Evolutionary conservation across 768 basidiomycete genomes (phyloP), one percentile per base, ranked within the genome.

Genomic region (Candolleomyces aberdarensis): DNA sequence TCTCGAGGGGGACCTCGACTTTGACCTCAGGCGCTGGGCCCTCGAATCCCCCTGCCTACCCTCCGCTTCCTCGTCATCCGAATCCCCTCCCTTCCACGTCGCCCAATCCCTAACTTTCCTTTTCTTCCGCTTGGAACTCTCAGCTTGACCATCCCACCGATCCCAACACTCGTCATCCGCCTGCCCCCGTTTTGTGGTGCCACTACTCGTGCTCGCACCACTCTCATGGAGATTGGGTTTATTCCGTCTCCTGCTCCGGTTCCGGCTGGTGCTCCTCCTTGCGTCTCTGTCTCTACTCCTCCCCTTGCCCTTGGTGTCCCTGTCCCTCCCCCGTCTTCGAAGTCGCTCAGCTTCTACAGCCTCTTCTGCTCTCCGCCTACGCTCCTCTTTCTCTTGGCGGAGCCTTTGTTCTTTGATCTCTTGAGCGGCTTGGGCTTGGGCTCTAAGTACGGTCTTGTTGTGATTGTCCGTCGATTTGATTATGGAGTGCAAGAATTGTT

Each of bases 391-490:
- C 69, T 89, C 86, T 62, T 82, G 79, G 61, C 89, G 89, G n/a
- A 86, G 82, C 26, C 85, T 74, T 63, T 87, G 86, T 29, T 75
- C 76, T 60, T 91, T 88, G n/a, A 86, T 76, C 64, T 92, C 90
- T 64, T 89, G 81, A 1, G 89, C 88, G 39, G 90, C 88, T 13
- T 77, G 71, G 0, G 88, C 87, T 73, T 92, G 91, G 26, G 89
- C 83, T 58, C 83, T 83, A 20, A 92, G 71, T 50, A 99, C 79
- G 13, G 90, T 86, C 74, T 89, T 87, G 73, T 99, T 99, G 69
- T 99, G 97, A 60, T 96, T 96, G 70, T 97, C 96, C 4, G 97
- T 97, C 65, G 85, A 94, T 65, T 88, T 86, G 59, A 99, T 95
- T 62, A 99, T 94, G 20, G 89, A 87, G 0, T 85, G 82, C 26